A percentile compares a stretch with the other conserved stretches of the same genome.
phyloP scores from a whole-genome alignment of 2,329 filamentous ascomycete species.

The Coniochaeta hoffmannii region DNA sequence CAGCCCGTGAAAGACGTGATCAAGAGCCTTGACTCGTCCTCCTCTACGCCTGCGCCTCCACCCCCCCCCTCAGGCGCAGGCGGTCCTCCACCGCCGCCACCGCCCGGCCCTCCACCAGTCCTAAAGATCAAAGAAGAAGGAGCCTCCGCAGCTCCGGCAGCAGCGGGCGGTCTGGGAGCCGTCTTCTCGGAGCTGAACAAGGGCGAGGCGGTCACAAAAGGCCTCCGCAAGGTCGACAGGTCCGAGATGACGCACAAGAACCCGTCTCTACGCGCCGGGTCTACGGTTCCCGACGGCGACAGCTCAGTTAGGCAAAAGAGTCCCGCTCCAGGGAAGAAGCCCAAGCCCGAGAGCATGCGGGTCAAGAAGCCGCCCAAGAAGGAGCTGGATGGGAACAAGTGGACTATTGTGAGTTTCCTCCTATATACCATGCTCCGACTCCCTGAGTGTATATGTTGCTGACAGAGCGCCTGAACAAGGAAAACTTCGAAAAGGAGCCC shows the following conservation, averaged over 20 bases:
- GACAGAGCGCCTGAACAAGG: slow-evolving; percentile 34
- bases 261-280: slow-evolving; percentile 69
- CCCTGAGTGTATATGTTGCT: slow-evolving; percentile 3
- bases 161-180: slow-evolving; percentile 59
- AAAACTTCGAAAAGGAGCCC: slow-evolving; percentile 78
- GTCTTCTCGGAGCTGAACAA: slow-evolving; percentile 91
- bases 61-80: slow-evolving; percentile 46
- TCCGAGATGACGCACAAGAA: slow-evolving; percentile 99
- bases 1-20: slow-evolving; percentile 62
- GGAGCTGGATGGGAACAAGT: slow-evolving; percentile 83
- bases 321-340: slow-evolving; percentile 79
- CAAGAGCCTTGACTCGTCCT: slow-evolving; percentile 46
- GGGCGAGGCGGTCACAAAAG: slow-evolving; percentile 79
- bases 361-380: slow-evolving; percentile 74
- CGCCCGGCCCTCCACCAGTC: slow-evolving; percentile 61
- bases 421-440: not conserved
- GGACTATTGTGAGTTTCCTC: slow-evolving; percentile 61
- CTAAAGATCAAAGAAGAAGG: slow-evolving; percentile 49
- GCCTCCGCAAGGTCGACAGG: slow-evolving; percentile 86
- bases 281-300: slow-evolving; percentile 58
- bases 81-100: slow-evolving; percentile 58
- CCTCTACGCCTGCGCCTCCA: slow-evolving; percentile 38
- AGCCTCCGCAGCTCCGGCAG: slow-evolving; percentile 33
- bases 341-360: slow-evolving; percentile 79
- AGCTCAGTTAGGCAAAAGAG: slow-evolving; percentile 64